Conservation (phyloP, 108 stramenopile genomes). For the Skeletonema marinoi region DNA sequence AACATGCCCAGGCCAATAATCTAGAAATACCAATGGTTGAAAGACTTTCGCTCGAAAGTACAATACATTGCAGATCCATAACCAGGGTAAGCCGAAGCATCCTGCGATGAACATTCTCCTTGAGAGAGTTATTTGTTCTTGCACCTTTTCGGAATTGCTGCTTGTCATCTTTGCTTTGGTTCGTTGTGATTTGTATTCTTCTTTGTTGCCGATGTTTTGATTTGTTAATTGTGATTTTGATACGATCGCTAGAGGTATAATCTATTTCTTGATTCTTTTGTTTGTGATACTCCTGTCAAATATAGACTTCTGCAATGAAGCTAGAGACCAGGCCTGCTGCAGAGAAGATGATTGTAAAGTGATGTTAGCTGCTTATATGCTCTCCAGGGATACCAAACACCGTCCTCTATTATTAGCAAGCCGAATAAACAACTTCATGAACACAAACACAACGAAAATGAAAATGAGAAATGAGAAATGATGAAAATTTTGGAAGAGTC, state of each 20-base stretch:
- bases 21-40: constrained; percentile 33
- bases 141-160: constrained; percentile 16
- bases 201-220: background rate
- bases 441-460: too few species aligned
- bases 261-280: too few species aligned
- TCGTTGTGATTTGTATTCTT: background rate
- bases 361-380: too few species aligned
- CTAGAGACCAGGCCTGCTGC: too few species aligned
- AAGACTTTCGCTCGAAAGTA: constrained; percentile 47
- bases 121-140: constrained; percentile 53
- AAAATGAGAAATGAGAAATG: too few species aligned
- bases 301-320: too few species aligned
- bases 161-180: background rate
- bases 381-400: too few species aligned
- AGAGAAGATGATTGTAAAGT: too few species aligned
- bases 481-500: too few species aligned
- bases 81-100: constrained; percentile 83
- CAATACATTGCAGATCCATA: constrained; percentile 83
- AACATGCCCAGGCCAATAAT: constrained; percentile 42
- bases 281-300: too few species aligned
- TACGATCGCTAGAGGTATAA: background rate
- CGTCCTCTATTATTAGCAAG: too few species aligned
- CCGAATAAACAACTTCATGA: too few species aligned
- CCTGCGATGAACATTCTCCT: constrained; percentile 74
- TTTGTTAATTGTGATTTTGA: background rate